Conservation (phyloP, 495 filamentous ascomycete genomes). For the Hypomontagnella monticulosa region DNA sequence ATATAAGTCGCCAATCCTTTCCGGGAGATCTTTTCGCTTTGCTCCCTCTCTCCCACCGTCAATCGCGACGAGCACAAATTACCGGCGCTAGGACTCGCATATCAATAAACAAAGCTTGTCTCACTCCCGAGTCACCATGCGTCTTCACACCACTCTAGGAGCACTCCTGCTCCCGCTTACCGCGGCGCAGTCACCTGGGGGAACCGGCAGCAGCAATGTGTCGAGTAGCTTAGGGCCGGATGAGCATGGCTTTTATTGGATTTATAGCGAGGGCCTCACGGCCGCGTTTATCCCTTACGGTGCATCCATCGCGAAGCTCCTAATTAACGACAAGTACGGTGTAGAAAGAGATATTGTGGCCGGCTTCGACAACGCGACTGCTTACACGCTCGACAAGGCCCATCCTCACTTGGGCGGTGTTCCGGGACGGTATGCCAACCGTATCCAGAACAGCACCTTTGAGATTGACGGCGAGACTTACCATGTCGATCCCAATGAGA, state of each 20-base stretch:
- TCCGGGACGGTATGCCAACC: slow-evolving; percentile 86
- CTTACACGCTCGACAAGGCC: slow-evolving; percentile 71
- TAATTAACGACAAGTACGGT: slow-evolving; percentile 77
- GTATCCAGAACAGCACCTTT: slow-evolving; percentile 87
- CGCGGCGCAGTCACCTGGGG: slow-evolving; percentile 31
- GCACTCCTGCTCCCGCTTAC: slow-evolving; percentile 43
- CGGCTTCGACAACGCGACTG: slow-evolving; percentile 80
- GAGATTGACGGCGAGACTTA: slow-evolving; percentile 71
- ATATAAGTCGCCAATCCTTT: slow-evolving; percentile 42
- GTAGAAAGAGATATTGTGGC: slow-evolving; percentile 72
- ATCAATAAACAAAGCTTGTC: slow-evolving; percentile 33
- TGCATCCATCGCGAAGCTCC: slow-evolving; percentile 76
- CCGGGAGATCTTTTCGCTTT: slow-evolving; percentile 9
- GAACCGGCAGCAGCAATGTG: slow-evolving; percentile 24
- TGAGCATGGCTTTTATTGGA: slow-evolving; percentile 71
- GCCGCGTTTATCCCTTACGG: slow-evolving; percentile 82
- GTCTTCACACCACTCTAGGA: slow-evolving; percentile 41
- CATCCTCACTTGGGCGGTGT: slow-evolving; percentile 81
- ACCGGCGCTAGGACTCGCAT: slow-evolving; percentile 8
- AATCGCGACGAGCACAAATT: slow-evolving; percentile 35
- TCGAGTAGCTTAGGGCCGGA: slow-evolving; percentile 48
- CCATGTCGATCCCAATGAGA: slow-evolving; percentile 76
- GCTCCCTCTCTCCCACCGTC: slow-evolving; percentile 32
- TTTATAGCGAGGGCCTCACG: slow-evolving; percentile 75
- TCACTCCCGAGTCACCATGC: slow-evolving; percentile 41